Base-by-base conservation (phyloP, 352 stramenopile species). In the Globisporangium viniferum region DNA sequence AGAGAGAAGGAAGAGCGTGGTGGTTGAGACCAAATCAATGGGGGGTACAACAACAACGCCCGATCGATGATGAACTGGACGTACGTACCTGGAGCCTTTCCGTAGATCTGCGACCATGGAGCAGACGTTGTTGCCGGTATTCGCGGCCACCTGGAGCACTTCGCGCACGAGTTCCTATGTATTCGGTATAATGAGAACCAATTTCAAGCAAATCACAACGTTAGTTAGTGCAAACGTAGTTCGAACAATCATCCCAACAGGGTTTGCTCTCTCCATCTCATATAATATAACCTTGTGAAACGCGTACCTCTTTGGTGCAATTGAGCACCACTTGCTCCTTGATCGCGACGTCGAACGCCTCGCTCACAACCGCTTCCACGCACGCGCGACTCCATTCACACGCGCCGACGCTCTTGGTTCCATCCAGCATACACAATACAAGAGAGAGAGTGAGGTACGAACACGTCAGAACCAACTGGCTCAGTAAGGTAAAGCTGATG, bases 51-150 rank as follows among this genome's bases (percentile, higher is more conserved):
- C 10, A 58, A 41, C n/a, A 35, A 41, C 5, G 67, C 20, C 22
- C 14, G n/a, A 59, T n/a, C 7, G 54, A 31, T 12, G 10, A 62
- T 12, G 10, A 62, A 39, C 62, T 33, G 18, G 55, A 18, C 5
- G 18, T 9, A 56, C 63, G 49, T 69, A 89, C 84, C 71, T 84
- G 0, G 76, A 81, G n/a, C 78, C 80, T 3, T 70, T 74, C 54
- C 84, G 84, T 14, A 94, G 70, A 77, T 94, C 86, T 5, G 81
- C 69, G 29, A 92, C 69, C 77, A 92, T 92, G 60, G 86, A 94
- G 67, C 86, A 93, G 33, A 90, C 64, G 62, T 94, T 94, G 18
- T 64, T 69, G 18, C 77, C 73, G 5, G 82, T 91, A 55, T 79
- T 86, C 27, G 24, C 57, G 14, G 86, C 84, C 22, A 91, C 77